A percentile compares a stretch with the other conserved stretches of the same genome.
Evolutionary conservation across 2,329 filamentous ascomycete genomes (phyloP).

Genomic region (Ciborinia camelliae): DNA sequence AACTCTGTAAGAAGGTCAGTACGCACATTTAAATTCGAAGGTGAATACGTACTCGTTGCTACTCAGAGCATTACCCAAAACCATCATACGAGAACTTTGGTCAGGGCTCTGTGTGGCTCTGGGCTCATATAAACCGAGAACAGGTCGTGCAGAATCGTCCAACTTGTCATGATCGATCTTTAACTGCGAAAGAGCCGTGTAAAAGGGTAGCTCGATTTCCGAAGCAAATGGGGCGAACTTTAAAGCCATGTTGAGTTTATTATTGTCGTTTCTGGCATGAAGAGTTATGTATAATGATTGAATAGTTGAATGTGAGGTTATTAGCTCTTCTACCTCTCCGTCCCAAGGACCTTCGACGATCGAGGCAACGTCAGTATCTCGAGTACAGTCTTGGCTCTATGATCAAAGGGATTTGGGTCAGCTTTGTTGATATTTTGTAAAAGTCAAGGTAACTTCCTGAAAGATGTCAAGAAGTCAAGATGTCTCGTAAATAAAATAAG

Average conservation of each 20-base stretch:
- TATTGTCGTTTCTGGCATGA: not conserved
- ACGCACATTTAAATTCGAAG: not conserved
- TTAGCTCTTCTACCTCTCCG: conserved; percentile 11
- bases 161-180: conserved; percentile 98
- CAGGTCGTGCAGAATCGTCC: conserved; percentile 82
- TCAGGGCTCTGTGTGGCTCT: conserved; percentile 67
- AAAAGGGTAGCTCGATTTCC: conserved; percentile 94
- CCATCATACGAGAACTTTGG: conserved; percentile 82
- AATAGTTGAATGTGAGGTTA: not conserved
- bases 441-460: not conserved
- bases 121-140: conserved; percentile 87
- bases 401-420: conserved; percentile 2
- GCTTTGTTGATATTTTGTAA: not conserved
- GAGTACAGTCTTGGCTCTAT: conserved; percentile 5
- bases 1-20: conserved; percentile 47
- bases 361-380: conserved; percentile 10
- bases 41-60: conserved; percentile 66
- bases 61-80: conserved; percentile 81
- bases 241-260: conserved; percentile 41
- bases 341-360: conserved; percentile 18
- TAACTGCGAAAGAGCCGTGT: conserved; percentile 82
- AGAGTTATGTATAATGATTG: conserved; percentile 5
- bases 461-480: not conserved
- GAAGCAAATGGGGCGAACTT: conserved; percentile 89
- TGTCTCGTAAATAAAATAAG: not conserved